A percentile compares a stretch with the other conserved stretches of the same genome.
phyloP scores from a whole-genome alignment of 2,329 filamentous ascomycete species.

The Hortaea werneckii region DNA sequence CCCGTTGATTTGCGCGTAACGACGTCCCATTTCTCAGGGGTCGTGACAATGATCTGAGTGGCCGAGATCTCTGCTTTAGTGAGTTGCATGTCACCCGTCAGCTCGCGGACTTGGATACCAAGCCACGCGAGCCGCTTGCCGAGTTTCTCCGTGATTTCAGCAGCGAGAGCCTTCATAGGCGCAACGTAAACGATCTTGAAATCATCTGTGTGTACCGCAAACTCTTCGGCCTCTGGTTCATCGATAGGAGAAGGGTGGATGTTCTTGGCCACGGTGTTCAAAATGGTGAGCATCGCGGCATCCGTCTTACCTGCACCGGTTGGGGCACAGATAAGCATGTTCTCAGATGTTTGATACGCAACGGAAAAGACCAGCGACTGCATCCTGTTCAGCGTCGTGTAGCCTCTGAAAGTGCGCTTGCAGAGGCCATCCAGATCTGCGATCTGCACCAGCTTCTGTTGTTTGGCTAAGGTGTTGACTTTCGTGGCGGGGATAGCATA shows the following conservation, averaged over 20 bases:
- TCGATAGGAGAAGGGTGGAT: slow-evolving; percentile 70
- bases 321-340: slow-evolving; percentile 96
- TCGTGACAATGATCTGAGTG: slow-evolving; percentile 97
- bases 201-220: slow-evolving; percentile 71
- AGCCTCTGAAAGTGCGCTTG: slow-evolving; percentile 82
- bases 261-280: slow-evolving; percentile 84
- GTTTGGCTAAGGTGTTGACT: slow-evolving; percentile 61
- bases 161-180: slow-evolving; percentile 96
- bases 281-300: slow-evolving; percentile 89
- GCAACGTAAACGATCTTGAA: slow-evolving; percentile 99
- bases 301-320: slow-evolving; percentile 96
- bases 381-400: slow-evolving; percentile 92
- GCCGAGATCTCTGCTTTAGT: slow-evolving; percentile 92
- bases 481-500: slow-evolving; percentile 74
- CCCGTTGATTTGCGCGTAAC: slow-evolving; percentile 94
- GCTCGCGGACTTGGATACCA: slow-evolving; percentile 80
- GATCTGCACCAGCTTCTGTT: slow-evolving; percentile 69
- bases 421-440: slow-evolving; percentile 81
- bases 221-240: slow-evolving; percentile 61
- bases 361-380: slow-evolving; percentile 94
- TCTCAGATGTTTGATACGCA: slow-evolving; percentile 90
- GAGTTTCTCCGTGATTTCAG: slow-evolving; percentile 90
- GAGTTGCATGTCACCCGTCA: slow-evolving; percentile 97
- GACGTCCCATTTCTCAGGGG: slow-evolving; percentile 98
- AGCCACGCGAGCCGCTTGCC: slow-evolving; percentile 89